Base-by-base conservation (phyloP, 257 asterid genomes). In the Sherardia arvensis region DNA sequence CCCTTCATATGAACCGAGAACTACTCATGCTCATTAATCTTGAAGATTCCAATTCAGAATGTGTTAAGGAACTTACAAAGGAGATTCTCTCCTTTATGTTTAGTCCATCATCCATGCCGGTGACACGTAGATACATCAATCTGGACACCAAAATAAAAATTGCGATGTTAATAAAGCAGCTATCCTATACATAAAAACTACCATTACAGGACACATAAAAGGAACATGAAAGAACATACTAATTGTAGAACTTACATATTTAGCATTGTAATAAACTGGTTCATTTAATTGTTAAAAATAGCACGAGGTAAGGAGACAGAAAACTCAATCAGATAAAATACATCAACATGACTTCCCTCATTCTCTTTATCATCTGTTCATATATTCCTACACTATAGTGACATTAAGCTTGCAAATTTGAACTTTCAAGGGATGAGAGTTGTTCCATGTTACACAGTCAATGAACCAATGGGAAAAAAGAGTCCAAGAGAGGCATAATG, bases 101-200 rank as follows among this genome's bases (percentile, higher is more conserved):
- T 74, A 87, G 72, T 66, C 96, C 96, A 69, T 85, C 97, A 64
- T 85, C 96, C 97, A 89, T 92, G 69, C 99, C 99, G 29, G 94
- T 74, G 65, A 92, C 95, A 65, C 80, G 89, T 66, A 92, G 87
- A 75, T 89, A 89, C 87, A 83, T 84, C 66, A 92, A 71, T 69
- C 98, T 88, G 95, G 65, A 58, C 53, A 56, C 22, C 30, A 20
- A 60, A 48, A n/a, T n/a, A n/a, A 28, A 40, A 25, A 11, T 14
- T 7, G 7, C n/a, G 57, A 36, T 7, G 51, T 40, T 56, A 55
- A 59, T 7, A 68, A 48, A 59, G 66, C 60, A 25, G n/a, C 66
- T 20, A n/a, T 53, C 17, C 61, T 48, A 32, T 32, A 4, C 51
- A 59, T 9, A 55, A 27, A 59, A 12, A 38, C 47, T 67, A 49